Evolutionary conservation across 106 monocot species (phyloP), one percentile per base, ranked within the genome.

Genomic region (Ottelia alismoides): DNA sequence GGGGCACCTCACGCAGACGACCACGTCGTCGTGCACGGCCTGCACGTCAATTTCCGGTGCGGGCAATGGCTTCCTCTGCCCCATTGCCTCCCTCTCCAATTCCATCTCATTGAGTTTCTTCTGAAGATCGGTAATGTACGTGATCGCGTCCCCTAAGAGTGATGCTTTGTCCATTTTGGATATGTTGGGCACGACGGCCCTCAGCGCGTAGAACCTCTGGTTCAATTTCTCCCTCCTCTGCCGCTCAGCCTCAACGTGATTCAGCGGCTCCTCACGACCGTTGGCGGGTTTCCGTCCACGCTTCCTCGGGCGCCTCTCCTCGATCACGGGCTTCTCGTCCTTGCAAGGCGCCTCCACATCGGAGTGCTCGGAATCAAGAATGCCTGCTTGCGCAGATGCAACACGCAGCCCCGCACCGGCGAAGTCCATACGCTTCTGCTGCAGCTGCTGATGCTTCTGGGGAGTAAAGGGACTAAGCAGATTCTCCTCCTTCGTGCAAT

Each of bases 151-250:
- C n/a, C n/a, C n/a, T n/a, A n/a, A n/a, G n/a, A n/a, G n/a, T n/a
- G n/a, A n/a, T n/a, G n/a, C n/a, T n/a, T n/a, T n/a, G n/a, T n/a
- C n/a, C n/a, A n/a, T n/a, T n/a, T n/a, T n/a, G n/a, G n/a, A n/a
- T n/a, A n/a, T n/a, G n/a, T n/a, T n/a, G n/a, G n/a, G n/a, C n/a
- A n/a, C n/a, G n/a, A n/a, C n/a, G n/a, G n/a, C n/a, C n/a, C n/a
- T n/a, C n/a, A n/a, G n/a, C n/a, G n/a, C n/a, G n/a, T n/a, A n/a
- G n/a, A n/a, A n/a, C n/a, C n/a, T n/a, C n/a, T n/a, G n/a, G n/a
- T n/a, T n/a, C n/a, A n/a, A n/a, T n/a, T n/a, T n/a, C 74, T 83
- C 83, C 50, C 83, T 58, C 45, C 83, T 66, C 63, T 83, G 83
- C 47, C 83, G 60, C 70, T 83, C 83, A 0, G 83, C 83, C 54